These are phyloP conservation scores for Candida qinlingensis DNA, from an alignment of 805 yeast genomes.

Conservation along the genomic window DNA sequence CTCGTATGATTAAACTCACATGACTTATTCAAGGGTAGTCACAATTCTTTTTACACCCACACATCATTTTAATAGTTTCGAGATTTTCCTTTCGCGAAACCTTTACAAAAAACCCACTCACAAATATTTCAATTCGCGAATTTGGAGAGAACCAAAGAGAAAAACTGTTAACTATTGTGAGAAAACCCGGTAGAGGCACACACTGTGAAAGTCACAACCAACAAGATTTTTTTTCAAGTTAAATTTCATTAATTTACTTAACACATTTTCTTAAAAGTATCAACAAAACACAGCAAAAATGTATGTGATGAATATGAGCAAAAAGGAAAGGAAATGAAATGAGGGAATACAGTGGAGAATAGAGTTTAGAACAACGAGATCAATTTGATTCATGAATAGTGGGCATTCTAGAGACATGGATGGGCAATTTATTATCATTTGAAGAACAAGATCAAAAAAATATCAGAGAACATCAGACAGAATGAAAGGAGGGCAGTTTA, in stretches of 20 bases:
- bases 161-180: not conserved
- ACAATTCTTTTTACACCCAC: too few relatives aligned
- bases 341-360: not conserved
- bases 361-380: not conserved
- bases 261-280: constrained; percentile 11
- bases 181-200: constrained; percentile 3
- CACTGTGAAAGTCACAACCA: not conserved
- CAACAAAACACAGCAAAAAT: constrained; percentile 21
- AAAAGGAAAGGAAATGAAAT: too few relatives aligned
- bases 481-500: too few relatives aligned
- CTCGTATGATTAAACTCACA: too few relatives aligned
- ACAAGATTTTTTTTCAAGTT: constrained; percentile 3
- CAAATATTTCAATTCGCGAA: not conserved
- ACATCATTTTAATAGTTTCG: too few relatives aligned
- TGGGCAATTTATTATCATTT: too few relatives aligned
- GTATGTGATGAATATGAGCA: constrained; percentile 14
- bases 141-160: not conserved
- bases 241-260: constrained; percentile 9
- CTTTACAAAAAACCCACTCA: too few relatives aligned
- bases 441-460: too few relatives aligned
- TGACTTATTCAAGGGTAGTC: too few relatives aligned
- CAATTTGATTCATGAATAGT: not conserved
- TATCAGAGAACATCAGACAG: too few relatives aligned
- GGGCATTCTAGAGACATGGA: too few relatives aligned
- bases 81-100: too few relatives aligned